These are phyloP conservation scores for Aspergillus niger DNA, from an alignment of 2,329 filamentous ascomycete genomes.

Conservation along the genomic window DNA sequence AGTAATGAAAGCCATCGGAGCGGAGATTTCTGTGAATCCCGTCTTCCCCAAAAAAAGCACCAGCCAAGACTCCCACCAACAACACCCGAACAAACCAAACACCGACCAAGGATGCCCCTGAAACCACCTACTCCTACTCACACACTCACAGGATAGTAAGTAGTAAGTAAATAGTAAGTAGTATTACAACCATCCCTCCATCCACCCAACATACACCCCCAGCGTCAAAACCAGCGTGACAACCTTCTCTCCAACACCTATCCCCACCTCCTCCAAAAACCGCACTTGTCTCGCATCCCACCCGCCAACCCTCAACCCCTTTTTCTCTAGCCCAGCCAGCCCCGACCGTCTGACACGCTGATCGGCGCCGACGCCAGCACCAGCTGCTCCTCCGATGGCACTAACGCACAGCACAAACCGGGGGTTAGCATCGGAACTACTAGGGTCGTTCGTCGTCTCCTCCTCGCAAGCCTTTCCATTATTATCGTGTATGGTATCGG, in stretches of 20 bases:
- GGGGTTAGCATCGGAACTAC: background rate
- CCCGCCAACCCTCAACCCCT: slow-evolving; percentile 27
- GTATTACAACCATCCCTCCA: slow-evolving; percentile 29
- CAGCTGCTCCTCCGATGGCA: background rate
- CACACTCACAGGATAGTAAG: background rate
- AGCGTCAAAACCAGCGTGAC: slow-evolving; percentile 35
- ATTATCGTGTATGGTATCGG: background rate
- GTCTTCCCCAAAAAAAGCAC: too few relatives aligned
- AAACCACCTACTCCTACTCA: too few relatives aligned
- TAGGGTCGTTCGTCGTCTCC: background rate
- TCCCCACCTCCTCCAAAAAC: slow-evolving; percentile 18
- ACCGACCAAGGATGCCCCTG: too few relatives aligned
- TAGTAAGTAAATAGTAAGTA: background rate
- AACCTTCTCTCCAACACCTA: slow-evolving; percentile 19
- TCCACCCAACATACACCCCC: slow-evolving; percentile 32
- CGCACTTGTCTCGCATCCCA: slow-evolving; percentile 22
- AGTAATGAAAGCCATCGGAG: too few relatives aligned
- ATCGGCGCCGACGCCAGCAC: background rate
- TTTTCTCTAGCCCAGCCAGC: slow-evolving; percentile 22
- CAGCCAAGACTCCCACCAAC: too few relatives aligned
- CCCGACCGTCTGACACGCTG: slow-evolving; percentile 7
- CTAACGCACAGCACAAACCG: slow-evolving; percentile 18
- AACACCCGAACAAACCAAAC: too few relatives aligned
- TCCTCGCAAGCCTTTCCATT: background rate
- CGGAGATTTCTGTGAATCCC: too few relatives aligned